phyloP scores from a whole-genome alignment of 2,329 filamentous ascomycete genomes.

The Epicoccum nigrum region DNA sequence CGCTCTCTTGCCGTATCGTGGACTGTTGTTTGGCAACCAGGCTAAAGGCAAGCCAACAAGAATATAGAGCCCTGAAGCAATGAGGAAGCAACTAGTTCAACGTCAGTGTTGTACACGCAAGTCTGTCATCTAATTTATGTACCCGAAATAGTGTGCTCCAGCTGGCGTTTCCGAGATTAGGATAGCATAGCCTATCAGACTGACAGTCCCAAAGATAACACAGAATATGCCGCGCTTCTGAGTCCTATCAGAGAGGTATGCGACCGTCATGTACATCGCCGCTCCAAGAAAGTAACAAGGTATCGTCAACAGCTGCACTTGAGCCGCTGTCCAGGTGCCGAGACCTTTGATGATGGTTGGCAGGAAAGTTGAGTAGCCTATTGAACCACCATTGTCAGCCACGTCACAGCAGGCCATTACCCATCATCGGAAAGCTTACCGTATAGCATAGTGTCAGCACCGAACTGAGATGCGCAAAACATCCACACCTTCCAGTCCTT shows the following conservation, averaged over 20 bases:
- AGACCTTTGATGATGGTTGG: slow-evolving; percentile 78
- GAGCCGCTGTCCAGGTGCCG: slow-evolving; percentile 63
- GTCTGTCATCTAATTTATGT: no score
- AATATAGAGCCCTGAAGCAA: slow-evolving; percentile 73
- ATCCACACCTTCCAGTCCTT: slow-evolving; percentile 77
- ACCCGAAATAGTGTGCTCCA: slow-evolving; percentile 72
- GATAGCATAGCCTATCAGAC: slow-evolving; percentile 71
- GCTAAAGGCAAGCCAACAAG: slow-evolving; percentile 61
- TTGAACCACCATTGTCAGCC: background rate
- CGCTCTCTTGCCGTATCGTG: slow-evolving; percentile 76
- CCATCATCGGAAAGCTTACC: slow-evolving; percentile 21
- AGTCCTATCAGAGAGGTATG: slow-evolving; percentile 69
- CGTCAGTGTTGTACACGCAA: no score
- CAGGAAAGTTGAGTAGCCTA: slow-evolving; percentile 75
- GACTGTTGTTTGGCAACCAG: slow-evolving; percentile 70
- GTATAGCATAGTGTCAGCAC: slow-evolving; percentile 77
- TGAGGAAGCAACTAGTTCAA: slow-evolving; percentile 71
- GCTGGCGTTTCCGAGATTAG: slow-evolving; percentile 65
- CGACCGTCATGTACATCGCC: slow-evolving; percentile 69
- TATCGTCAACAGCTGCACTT: slow-evolving; percentile 77
- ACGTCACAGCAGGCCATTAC: background rate
- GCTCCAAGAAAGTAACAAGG: slow-evolving; percentile 78
- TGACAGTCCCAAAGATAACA: slow-evolving; percentile 66
- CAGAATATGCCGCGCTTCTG: slow-evolving; percentile 70
- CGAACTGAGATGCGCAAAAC: slow-evolving; percentile 73